Evolutionary conservation across 495 filamentous ascomycete genomes (phyloP).

Genomic region (Hypoxylon fragiforme): DNA sequence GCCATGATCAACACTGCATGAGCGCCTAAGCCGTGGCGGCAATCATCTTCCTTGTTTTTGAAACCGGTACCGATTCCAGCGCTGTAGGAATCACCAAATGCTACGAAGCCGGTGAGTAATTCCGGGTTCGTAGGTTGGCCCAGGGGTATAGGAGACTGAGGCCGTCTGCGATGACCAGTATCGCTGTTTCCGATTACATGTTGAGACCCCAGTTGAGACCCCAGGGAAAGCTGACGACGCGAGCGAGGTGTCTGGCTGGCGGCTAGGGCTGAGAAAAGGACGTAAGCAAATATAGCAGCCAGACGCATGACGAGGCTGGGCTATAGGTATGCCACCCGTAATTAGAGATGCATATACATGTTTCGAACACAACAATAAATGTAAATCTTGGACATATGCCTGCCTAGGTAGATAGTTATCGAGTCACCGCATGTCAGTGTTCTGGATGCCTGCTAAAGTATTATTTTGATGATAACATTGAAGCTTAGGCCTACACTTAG

Average conservation of each 20-base stretch:
- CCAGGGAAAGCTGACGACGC: neutral
- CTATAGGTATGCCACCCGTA: too few relatives aligned
- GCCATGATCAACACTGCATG: conserved; percentile 43
- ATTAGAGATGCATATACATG: too few relatives aligned
- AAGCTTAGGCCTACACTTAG: conserved; percentile 5
- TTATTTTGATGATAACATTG: neutral
- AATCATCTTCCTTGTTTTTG: conserved; percentile 44
- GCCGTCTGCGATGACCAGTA: neutral
- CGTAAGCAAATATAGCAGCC: conserved; percentile 7
- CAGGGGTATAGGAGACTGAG: neutral
- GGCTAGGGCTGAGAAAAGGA: neutral
- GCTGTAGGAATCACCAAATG: conserved; percentile 54
- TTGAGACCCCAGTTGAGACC: conserved; percentile 15
- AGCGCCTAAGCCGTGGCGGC: conserved; percentile 43
- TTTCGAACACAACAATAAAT: too few relatives aligned
- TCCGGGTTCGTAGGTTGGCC: neutral
- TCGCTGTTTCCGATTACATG: conserved; percentile 15
- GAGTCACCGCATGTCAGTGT: too few relatives aligned
- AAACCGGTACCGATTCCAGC: conserved; percentile 51
- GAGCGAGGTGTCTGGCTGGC: conserved; percentile 1
- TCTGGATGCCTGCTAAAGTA: too few relatives aligned
- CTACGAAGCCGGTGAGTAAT: conserved; percentile 38
- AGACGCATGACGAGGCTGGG: conserved; percentile 29
- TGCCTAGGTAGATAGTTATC: too few relatives aligned
- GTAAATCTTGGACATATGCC: too few relatives aligned